Percentiles rank a stretch among this genome's conserved stretches.
These are phyloP conservation scores for Talaromyces stipitatus DNA, from an alignment of 495 filamentous ascomycete species.

Conservation along the genomic window DNA sequence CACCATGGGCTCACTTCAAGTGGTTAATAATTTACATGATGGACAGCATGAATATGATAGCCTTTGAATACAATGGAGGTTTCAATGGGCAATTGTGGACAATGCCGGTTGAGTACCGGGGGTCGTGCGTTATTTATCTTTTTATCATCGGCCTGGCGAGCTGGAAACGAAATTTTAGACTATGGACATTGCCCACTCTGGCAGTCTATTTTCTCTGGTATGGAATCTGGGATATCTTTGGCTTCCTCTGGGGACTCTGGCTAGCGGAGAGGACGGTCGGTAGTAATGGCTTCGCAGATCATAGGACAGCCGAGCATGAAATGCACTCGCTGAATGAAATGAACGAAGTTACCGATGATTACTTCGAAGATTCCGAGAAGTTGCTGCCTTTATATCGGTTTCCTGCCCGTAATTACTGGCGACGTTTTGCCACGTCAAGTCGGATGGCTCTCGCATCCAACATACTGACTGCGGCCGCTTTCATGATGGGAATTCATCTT, in stretches of 20 bases:
- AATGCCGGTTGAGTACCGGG: slow-evolving; percentile 40
- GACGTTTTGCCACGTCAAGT: neutral
- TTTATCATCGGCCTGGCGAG: slow-evolving; percentile 27
- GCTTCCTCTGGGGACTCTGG: slow-evolving; percentile 36
- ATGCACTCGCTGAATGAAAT: neutral
- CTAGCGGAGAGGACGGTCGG: slow-evolving; percentile 32
- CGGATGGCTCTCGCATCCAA: slow-evolving; percentile 8
- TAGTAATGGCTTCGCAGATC: neutral
- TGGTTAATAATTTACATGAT: slow-evolving; percentile 13
- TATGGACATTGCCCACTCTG: slow-evolving; percentile 20
- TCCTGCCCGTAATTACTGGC: slow-evolving; percentile 5
- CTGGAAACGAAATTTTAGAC: slow-evolving; percentile 23
- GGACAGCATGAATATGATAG: slow-evolving; percentile 14
- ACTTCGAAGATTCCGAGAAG: neutral
- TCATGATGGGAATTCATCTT: slow-evolving; percentile 15
- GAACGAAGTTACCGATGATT: neutral
- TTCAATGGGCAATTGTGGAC: slow-evolving; percentile 39
- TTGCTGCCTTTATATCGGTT: neutral
- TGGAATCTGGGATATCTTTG: slow-evolving; percentile 37
- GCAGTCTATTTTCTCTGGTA: slow-evolving; percentile 27
- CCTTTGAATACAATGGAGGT: slow-evolving; percentile 8
- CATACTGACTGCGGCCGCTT: neutral
- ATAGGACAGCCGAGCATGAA: neutral
- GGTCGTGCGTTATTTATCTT: slow-evolving; percentile 38
- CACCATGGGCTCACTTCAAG: slow-evolving; percentile 14